Evolutionary conservation across 768 basidiomycete genomes (phyloP).

Genomic region (Psilocybe cyanescens): DNA sequence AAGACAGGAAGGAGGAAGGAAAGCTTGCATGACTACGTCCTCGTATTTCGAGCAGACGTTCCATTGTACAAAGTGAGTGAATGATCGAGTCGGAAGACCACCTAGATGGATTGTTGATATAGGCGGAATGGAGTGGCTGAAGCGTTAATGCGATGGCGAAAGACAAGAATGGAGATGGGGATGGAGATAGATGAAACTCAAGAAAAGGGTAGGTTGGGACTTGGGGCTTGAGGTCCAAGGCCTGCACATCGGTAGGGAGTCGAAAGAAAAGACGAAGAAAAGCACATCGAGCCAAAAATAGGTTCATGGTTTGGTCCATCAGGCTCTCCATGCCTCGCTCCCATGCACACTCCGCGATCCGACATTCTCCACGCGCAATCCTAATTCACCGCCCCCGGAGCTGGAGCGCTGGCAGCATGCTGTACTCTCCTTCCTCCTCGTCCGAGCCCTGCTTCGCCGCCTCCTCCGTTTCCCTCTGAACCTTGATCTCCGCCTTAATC

Average conservation of each 20-base stretch:
- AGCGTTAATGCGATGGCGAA: not conserved
- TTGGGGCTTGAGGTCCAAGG: no score
- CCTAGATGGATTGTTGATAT: not conserved
- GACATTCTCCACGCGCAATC: no score
- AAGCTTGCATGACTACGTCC: not conserved
- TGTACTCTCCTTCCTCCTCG: conserved; percentile 15
- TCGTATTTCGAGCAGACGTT: conserved; percentile 10
- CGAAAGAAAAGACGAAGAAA: no score
- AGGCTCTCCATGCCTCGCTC: no score
- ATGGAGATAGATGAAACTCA: no score
- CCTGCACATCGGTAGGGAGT: no score
- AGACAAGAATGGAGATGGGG: no score
- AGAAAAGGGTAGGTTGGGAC: no score
- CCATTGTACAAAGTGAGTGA: conserved; percentile 12
- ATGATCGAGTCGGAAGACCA: not conserved
- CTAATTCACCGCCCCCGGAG: conserved; percentile 11
- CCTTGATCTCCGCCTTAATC: conserved; percentile 60
- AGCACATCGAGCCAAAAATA: no score
- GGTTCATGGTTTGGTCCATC: no score
- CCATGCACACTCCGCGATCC: no score
- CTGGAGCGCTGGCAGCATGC: conserved; percentile 7
- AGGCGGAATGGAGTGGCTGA: not conserved
- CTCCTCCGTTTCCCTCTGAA: conserved; percentile 39
- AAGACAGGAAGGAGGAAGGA: not conserved
- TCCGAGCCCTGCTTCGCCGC: conserved; percentile 18